phyloP scores from a whole-genome alignment of 2,329 filamentous ascomycete species.

The Aspergillus terreus region DNA sequence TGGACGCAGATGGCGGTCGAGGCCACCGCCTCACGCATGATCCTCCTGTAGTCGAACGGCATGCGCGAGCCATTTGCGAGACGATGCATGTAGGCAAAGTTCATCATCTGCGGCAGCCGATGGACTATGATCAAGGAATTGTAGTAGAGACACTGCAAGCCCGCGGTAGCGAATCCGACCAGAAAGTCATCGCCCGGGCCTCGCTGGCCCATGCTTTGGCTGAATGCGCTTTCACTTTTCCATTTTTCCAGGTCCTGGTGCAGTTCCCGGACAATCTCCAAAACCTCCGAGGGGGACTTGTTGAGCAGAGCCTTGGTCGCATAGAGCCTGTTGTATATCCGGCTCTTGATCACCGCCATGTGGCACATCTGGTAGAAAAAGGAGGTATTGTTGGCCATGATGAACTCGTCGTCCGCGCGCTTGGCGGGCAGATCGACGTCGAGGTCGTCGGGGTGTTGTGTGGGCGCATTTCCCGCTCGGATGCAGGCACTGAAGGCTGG shows the following conservation, averaged over 20 bases:
- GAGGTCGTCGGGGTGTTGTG: slow-evolving; percentile 74
- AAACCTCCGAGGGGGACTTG: slow-evolving; percentile 71
- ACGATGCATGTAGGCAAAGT: slow-evolving; percentile 83
- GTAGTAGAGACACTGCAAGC: slow-evolving; percentile 91
- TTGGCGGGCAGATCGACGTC: slow-evolving; percentile 88
- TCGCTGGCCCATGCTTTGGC: slow-evolving; percentile 83
- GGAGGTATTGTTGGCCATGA: slow-evolving; percentile 81
- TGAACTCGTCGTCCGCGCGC: slow-evolving; percentile 80
- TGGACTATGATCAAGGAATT: slow-evolving; percentile 95
- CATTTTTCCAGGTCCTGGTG: slow-evolving; percentile 82
- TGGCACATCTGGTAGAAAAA: slow-evolving; percentile 90
- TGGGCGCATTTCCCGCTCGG: slow-evolving; percentile 62
- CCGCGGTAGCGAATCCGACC: slow-evolving; percentile 82
- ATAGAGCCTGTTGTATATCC: slow-evolving; percentile 85
- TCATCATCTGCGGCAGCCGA: slow-evolving; percentile 90
- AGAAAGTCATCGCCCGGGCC: slow-evolving; percentile 84
- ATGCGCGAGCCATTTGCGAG: slow-evolving; percentile 59
- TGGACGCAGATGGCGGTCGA: slow-evolving; percentile 84
- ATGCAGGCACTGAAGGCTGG: slow-evolving; percentile 52
- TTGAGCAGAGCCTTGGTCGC: slow-evolving; percentile 83
- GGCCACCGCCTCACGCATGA: slow-evolving; percentile 84
- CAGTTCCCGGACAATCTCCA: slow-evolving; percentile 86
- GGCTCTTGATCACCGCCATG: slow-evolving; percentile 82
- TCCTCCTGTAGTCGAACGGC: slow-evolving; percentile 48
- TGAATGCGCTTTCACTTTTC: slow-evolving; percentile 85